Base-by-base conservation (phyloP, 1,284 basidiomycete species). In the Mycena sp. region DNA sequence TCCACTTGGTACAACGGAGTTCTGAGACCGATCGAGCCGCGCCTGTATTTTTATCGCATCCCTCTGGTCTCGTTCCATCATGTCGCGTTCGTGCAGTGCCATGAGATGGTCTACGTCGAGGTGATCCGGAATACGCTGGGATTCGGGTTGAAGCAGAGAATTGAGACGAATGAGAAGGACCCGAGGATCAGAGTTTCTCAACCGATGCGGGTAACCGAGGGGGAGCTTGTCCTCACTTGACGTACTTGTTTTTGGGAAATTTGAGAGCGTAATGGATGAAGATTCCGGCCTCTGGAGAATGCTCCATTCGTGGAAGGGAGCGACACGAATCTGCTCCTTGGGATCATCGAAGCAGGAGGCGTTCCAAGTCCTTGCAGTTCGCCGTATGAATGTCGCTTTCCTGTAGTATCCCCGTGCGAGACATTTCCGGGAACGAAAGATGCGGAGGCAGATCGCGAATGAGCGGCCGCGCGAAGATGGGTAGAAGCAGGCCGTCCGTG, bases 51-150 rank as follows among this genome's bases (percentile, higher is more conserved):
- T 64, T 16, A 65, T 64, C 25, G 61, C 63, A 16, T 68, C 68
- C 28, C 69, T 58, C 50, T 74, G 70, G 40, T 73, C 76, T 41
- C 74, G 68, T 35, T 78, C 77, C 67, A 76, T 73, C 44, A 74
- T 52, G 50, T 80, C 77, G 6, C 73, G 70, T 37, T 76, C 73
- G 56, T 77, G 73, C 21, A 76, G 64, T 12, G 73, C 77, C 30
- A 80, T 65, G n/a, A 82, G 70, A 32, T 80, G 74, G n/a, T 79
- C 76, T 7, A 78, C 65, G 44, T 80, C 74, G 4, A 83, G 63
- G 35, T 25, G 58, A 26, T 67, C 65, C 10, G 65, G 65, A 7
- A 67, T 61, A 14, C 62, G 58, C 28, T 67, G 65, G 2, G 58
- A 50, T 32, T 48, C 26, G 7, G 58, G 59, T 46, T 64, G 55